Evolutionary conservation across 2,329 filamentous ascomycete species (phyloP).

Genomic region (Ascochyta pisi): DNA sequence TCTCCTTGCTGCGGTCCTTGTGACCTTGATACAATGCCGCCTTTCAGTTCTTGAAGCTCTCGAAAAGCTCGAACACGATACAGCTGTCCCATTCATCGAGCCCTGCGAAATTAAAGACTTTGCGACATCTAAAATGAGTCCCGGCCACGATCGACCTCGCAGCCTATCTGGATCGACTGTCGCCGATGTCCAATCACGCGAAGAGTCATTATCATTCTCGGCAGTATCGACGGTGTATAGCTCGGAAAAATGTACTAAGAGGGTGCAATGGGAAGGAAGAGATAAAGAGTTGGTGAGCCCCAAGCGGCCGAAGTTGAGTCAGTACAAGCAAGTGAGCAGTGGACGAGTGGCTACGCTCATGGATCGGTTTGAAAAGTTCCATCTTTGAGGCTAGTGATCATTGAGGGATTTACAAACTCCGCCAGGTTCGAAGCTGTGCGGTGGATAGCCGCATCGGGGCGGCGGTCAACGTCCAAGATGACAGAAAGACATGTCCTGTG

Average conservation of each 20-base stretch:
- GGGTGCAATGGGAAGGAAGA: neutral
- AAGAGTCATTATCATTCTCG: neutral
- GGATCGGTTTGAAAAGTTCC: constrained; percentile 13
- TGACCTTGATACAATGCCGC: neutral
- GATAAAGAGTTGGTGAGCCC: neutral
- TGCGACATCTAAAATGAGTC: neutral
- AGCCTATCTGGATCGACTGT: constrained; percentile 13
- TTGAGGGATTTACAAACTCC: too few species aligned
- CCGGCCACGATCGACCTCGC: neutral
- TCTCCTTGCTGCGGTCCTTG: neutral
- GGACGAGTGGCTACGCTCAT: constrained; percentile 12
- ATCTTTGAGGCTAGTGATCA: neutral
- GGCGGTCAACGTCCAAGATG: too few species aligned
- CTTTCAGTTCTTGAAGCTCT: neutral
- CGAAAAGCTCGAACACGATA: neutral
- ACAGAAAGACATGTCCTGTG: too few species aligned
- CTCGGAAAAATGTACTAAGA: neutral
- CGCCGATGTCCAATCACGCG: neutral
- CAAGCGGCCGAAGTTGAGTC: constrained; percentile 4
- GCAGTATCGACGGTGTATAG: neutral
- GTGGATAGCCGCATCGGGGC: too few species aligned
- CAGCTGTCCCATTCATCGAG: neutral
- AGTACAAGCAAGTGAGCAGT: constrained; percentile 8
- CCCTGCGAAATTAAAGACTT: neutral
- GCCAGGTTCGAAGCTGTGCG: too few species aligned